Evolutionary conservation across 495 filamentous ascomycete genomes (phyloP), one percentile per base, ranked within the genome.

Genomic region (Penicillium longicatenatum): DNA sequence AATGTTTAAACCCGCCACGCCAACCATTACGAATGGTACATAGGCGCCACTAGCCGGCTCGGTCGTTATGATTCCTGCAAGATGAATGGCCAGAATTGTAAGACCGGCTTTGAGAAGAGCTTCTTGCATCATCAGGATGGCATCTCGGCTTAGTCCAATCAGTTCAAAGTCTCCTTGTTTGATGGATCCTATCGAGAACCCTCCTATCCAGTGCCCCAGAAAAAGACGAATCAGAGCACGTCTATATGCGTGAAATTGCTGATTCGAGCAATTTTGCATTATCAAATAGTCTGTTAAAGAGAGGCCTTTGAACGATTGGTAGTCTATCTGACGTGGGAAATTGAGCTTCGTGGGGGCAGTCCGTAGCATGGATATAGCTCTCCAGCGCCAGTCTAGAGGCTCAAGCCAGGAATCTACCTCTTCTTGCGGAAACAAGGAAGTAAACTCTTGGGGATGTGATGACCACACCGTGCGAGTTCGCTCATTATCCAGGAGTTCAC

Each of bases 361-460:
- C 2, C 33, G 33, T 8, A 35, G 33, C 6, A 35, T 2, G 33
- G 33, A 35, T 35, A 35, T 35, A 2, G 12, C 12, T 12, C 33
- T 35, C 33, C 33, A 35, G 12, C 33, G 33, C 33, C 33, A 35
- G 12, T 35, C 33, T 10, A 35, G 10, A 35, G 33, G 33, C 33
- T 35, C 11, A 2, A 4, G 33, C 33, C 33, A 10, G 33, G 11
- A 7, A 10, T 14, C 11, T 35, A 2, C 10, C 11, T 6, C 12
- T 6, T 35, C 33, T 7, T 12, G n/a, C n/a, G n/a, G n/a, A n/a
- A n/a, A 50, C 30, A 50, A 50, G 6, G 48, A 16, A 14, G 29
- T 12, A 50, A 50, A 50, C n/a, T 50, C 48, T 4, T 20, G 14
- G 16, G 48, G 48, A 12, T 50, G 48, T 12, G 48, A 50, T n/a